Evolutionary conservation across 2,329 filamentous ascomycete species (phyloP).

Genomic region (Raffaelea ambrosiae): DNA sequence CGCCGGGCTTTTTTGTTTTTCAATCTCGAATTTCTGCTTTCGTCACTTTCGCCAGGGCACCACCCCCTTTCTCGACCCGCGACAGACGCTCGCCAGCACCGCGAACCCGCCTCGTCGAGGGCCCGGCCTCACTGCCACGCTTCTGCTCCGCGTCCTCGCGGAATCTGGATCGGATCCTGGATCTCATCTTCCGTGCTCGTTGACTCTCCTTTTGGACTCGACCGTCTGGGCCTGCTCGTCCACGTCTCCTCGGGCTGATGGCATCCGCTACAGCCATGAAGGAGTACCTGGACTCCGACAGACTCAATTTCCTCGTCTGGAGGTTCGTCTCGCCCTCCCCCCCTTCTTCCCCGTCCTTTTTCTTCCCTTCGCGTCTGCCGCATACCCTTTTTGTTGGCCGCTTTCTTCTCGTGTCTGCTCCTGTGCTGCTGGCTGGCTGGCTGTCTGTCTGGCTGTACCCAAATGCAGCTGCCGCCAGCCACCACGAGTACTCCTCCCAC

Average conservation of each 20-base stretch:
- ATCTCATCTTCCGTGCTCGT: background rate
- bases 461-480: no score
- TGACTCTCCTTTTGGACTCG: background rate
- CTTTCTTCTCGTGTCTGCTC: background rate
- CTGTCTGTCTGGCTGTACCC: no score
- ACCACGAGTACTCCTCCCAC: background rate
- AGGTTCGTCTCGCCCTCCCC: constrained; percentile 47
- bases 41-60: no score
- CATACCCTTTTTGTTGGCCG: constrained; percentile 6
- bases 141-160: no score
- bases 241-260: constrained; percentile 4
- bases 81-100: no score
- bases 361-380: background rate
- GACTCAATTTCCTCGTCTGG: constrained; percentile 64
- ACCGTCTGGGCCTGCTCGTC: background rate
- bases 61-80: no score
- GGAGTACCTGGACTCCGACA: constrained; percentile 56
- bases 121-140: background rate
- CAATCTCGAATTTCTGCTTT: no score
- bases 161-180: no score
- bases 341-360: constrained; percentile 11
- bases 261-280: constrained; percentile 36
- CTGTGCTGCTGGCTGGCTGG: background rate
- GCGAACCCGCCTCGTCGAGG: no score
- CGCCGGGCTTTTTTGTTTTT: no score